phyloP scores from a whole-genome alignment of 331 rosid genomes.

The Stylosanthes scabra region DNA sequence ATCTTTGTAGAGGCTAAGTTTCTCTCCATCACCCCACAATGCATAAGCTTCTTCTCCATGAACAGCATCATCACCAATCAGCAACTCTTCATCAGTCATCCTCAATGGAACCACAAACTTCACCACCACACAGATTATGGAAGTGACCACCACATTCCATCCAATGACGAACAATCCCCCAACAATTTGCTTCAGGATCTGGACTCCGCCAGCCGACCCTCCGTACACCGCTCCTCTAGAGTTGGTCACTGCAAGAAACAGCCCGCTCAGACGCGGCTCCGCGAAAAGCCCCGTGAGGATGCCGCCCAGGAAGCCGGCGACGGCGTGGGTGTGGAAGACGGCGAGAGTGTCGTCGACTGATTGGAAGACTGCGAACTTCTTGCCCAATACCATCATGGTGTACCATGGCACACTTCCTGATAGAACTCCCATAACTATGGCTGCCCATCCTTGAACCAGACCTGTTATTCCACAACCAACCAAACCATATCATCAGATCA shows the following conservation, averaged over 20 bases:
- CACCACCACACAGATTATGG: constrained; percentile 55
- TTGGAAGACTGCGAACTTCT: constrained; percentile 50
- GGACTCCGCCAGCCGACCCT: constrained; percentile 63
- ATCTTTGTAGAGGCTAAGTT: constrained; percentile 49
- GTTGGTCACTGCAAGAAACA: constrained; percentile 61
- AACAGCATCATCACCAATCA: constrained; percentile 72
- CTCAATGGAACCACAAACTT: constrained; percentile 49
- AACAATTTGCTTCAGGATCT: constrained; percentile 62
- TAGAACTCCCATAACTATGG: constrained; percentile 72
- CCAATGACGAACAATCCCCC: constrained; percentile 65
- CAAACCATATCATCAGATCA: no score
- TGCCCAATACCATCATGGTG: constrained; percentile 76
- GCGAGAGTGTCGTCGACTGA: constrained; percentile 79
- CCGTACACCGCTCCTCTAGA: constrained; percentile 70
- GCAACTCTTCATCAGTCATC: constrained; percentile 69
- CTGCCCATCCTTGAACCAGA: constrained; percentile 87
- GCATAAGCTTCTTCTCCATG: constrained; percentile 90
- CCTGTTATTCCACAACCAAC: constrained; percentile 40
- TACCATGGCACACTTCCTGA: constrained; percentile 85
- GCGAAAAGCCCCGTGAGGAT: constrained; percentile 76
- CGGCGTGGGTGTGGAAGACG: constrained; percentile 86
- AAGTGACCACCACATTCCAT: constrained; percentile 68
- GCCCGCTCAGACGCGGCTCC: constrained; percentile 56
- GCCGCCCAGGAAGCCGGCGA: constrained; percentile 77
- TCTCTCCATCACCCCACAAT: constrained; percentile 83